Percentiles rank a stretch among this genome's conserved stretches.
Conservation (phyloP, 2,329 filamentous ascomycete genomes). For the Aspergillus ochraceoroseus region DNA sequence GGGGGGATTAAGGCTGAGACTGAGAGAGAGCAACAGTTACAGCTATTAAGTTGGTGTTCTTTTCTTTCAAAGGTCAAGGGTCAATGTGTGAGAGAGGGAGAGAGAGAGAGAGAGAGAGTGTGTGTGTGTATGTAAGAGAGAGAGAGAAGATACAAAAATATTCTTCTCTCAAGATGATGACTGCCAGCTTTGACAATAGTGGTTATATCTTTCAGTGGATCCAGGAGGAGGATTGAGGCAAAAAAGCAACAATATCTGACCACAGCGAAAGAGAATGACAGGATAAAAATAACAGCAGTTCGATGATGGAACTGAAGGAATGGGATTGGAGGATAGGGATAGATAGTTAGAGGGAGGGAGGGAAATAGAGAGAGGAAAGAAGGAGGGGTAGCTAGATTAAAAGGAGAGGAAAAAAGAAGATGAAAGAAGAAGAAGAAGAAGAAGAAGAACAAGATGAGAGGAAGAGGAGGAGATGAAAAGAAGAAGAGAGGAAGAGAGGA, state of each 20-base stretch:
- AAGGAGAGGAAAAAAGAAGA: conserved; percentile 11
- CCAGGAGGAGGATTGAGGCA: conserved; percentile 9
- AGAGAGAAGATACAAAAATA: conserved; percentile 8
- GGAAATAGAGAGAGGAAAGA: conserved; percentile 15
- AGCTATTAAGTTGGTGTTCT: conserved; percentile 17
- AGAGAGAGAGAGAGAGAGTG: too few relatives aligned
- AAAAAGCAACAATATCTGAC: conserved; percentile 17
- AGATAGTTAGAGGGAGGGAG: conserved; percentile 16
- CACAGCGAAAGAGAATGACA: conserved; percentile 31
- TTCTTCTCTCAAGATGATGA: neutral
- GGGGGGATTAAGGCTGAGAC: conserved; percentile 13
- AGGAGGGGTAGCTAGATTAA: conserved; percentile 11
- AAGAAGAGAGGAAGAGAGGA: neutral
- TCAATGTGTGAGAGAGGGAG: too few relatives aligned
- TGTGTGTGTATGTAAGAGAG: too few relatives aligned
- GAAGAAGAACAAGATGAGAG: conserved; percentile 4
- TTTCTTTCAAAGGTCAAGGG: too few relatives aligned
- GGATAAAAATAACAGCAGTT: conserved; percentile 29
- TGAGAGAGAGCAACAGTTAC: conserved; percentile 6
- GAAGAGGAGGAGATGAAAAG: neutral
- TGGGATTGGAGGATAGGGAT: conserved; percentile 27
- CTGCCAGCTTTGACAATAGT: conserved; percentile 1
- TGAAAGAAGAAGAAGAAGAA: conserved; percentile 11
- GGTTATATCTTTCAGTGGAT: conserved; percentile 9
- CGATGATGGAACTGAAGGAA: conserved; percentile 41